Evolutionary conservation across 2,329 filamentous ascomycete species (phyloP), one percentile per base, ranked within the genome.

Genomic region (Fusarium caatingaense): DNA sequence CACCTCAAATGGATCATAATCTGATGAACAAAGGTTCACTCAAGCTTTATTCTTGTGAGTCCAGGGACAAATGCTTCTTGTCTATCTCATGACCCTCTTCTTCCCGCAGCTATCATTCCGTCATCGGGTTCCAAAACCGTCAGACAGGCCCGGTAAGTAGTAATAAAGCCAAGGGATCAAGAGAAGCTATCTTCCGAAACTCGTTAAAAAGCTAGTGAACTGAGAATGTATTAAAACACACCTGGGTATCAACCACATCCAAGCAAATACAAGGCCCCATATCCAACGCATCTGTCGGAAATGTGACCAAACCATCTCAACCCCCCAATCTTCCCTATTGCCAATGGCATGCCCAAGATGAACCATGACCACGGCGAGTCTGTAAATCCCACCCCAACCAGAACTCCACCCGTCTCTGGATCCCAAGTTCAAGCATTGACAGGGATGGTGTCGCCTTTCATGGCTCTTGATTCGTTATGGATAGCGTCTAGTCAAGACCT

Each of bases 231-330:
- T 42, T 18, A 30, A 28, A 67, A 45, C 23, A 64, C 32, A 34
- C 44, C 49, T 48, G 65, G 65, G 65, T 68, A 68, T 68, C 65
- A 45, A 60, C 34, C 41, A 54, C 27, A 27, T 34, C 21, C 18
- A 44, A 53, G 34, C 16, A 68, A 58, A 64, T 45, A 56, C 58
- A 68, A 55, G 44, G 47, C 21, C 37, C 40, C 30, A 25, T 44
- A 68, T 68, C 58, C 58, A 67, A 63, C 58, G 57, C 40, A 47
- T 25, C 37, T 30, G 21, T 51, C 6, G 23, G 27, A 32, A 46
- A 23, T 37, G 25, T 47, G 50, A 23, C 20, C 37, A 11, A 51
- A 16, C 9, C 8, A 15, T 21, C 18, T 20, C 25, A 12, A 30
- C 40, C 23, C 13, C 15, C 10, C 4, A 1, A 12, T 12, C 34